Conservation (phyloP, 208 protist genomes). For the Tritrichomonas musculus region DNA sequence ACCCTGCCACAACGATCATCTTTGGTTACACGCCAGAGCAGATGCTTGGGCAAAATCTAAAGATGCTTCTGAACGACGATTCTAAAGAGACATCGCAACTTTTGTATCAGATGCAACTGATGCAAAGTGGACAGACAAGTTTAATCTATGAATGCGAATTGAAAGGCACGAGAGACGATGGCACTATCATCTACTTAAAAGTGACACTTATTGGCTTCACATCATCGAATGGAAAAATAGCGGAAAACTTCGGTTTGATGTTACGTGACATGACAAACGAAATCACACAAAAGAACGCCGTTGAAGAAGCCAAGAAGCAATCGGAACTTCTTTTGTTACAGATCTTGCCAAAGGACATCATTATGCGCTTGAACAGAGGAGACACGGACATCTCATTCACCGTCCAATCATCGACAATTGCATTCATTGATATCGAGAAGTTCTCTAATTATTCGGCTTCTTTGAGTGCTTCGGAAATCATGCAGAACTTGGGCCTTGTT, state of each 20-base stretch:
- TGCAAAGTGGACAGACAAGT: background rate
- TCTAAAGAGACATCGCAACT: background rate
- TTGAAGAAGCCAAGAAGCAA: constrained; percentile 29
- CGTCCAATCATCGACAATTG: background rate
- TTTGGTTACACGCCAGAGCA: constrained; percentile 15
- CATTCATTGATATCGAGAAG: constrained; percentile 12
- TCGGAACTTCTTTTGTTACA: background rate
- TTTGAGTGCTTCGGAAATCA: background rate
- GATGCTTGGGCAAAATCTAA: background rate
- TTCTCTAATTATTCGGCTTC: background rate
- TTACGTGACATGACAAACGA: background rate
- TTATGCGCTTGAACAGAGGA: background rate
- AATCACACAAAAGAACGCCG: background rate
- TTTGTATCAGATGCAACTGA: background rate
- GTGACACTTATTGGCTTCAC: background rate
- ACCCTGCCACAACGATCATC: background rate
- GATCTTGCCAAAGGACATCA: constrained; percentile 23
- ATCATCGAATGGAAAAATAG: background rate
- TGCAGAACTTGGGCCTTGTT: background rate
- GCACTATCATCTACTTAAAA: background rate
- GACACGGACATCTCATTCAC: background rate
- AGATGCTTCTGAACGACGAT: background rate
- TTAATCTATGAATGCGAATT: background rate
- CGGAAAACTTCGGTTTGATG: background rate
- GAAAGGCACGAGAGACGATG: background rate